phyloP scores from a whole-genome alignment of 768 basidiomycete genomes.

The Lactarius evosmus region DNA sequence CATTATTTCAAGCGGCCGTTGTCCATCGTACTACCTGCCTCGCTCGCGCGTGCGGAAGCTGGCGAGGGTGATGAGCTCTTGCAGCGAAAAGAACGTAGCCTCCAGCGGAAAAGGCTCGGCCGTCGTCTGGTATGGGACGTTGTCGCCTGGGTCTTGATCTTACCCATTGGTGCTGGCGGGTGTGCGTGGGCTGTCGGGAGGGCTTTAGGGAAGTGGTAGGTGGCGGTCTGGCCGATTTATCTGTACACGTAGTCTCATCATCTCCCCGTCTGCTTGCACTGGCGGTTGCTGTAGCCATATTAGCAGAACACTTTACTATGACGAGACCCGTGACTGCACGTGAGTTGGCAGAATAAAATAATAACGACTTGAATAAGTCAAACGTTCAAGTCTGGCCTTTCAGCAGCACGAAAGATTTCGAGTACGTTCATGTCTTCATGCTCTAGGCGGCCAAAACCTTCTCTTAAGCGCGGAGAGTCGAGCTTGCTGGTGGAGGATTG shows the following conservation, averaged over 20 bases:
- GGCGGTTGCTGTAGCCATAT: conserved; percentile 18
- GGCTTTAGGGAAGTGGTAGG: conserved; percentile 51
- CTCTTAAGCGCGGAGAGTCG: not conserved
- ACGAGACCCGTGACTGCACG: not conserved
- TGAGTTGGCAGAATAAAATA: not conserved
- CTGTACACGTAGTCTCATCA: conserved; percentile 16
- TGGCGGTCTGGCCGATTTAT: not conserved
- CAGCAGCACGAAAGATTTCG: not conserved
- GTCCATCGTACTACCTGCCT: conserved; percentile 69
- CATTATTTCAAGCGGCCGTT: conserved; percentile 85
- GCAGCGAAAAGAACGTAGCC: conserved; percentile 77
- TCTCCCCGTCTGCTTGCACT: conserved; percentile 3
- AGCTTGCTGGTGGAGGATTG: conserved; percentile 16
- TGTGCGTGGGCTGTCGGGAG: conserved; percentile 57
- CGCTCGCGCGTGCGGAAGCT: conserved; percentile 10
- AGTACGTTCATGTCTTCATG: conserved; percentile 4
- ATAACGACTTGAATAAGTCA: too few relatives aligned
- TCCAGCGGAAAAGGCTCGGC: conserved; percentile 72
- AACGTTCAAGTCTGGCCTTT: not conserved
- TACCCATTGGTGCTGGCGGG: conserved; percentile 56
- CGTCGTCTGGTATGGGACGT: conserved; percentile 79
- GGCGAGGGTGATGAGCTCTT: conserved; percentile 60
- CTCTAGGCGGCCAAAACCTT: not conserved
- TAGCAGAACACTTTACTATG: not conserved
- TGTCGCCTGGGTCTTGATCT: conserved; percentile 71